Base-by-base conservation (phyloP, 1,139 yeast species). In the Diutina ranongensis region DNA sequence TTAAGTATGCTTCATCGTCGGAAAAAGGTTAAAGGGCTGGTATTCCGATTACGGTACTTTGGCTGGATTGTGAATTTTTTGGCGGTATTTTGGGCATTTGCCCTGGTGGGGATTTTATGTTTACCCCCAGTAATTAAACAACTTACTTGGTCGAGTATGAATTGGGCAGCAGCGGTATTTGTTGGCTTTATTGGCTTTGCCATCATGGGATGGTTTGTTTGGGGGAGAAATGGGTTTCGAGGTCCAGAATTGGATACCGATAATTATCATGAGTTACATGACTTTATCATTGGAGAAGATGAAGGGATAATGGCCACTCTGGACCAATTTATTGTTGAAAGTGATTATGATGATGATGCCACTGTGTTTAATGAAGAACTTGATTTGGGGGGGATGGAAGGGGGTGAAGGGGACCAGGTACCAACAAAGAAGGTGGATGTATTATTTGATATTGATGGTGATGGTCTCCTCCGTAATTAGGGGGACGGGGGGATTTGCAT, bases 121-220 rank as follows among this genome's bases (percentile, higher is more conserved):
- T 65, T 83, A 58, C 95, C 95, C 1, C 83, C 89, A 0, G 78
- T 78, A 38, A 68, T 83, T 47, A 84, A 83, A 46, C 52, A 60
- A 36, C 74, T 86, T 15, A 74, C 77, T 3, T 71, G 75, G 55
- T 58, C 59, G 18, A 70, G 78, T 8, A 83, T 86, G 89, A 86
- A 86, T 60, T 86, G 83, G 57, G 85, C 94, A 0, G 61, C 79
- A 19, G 72, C 74, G 16, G 92, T 81, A 3, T 75, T 81, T 49
- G 48, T 68, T 0, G 55, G 71, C 1, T 78, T 81, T 51, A 59
- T 75, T 1, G 55, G 67, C 0, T 55, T 74, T 35, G 76, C 82
- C 2, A 64, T 77, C 1, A 47, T 73, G 1, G 67, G 80, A 3
- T 83, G 76, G 60, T 62, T 64, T 45, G 56, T 64, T 9, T 82